These are phyloP conservation scores for Annulohypoxylon bovei DNA, from an alignment of 495 filamentous ascomycete species.

Conservation along the genomic window DNA sequence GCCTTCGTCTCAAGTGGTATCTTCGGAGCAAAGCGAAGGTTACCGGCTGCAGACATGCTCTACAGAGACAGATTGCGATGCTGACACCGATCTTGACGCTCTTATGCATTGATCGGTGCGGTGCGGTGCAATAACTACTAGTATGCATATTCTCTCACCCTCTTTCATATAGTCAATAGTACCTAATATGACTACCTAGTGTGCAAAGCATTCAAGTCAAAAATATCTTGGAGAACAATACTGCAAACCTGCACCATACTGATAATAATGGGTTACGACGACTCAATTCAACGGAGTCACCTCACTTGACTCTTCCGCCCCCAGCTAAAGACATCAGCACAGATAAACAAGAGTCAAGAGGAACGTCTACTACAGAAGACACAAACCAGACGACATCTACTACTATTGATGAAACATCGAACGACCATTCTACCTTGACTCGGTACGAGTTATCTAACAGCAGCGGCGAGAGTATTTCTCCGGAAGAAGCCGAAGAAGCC, in stretches of 20 bases:
- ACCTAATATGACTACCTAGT: neutral
- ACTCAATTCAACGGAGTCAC: too few species aligned
- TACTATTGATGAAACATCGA: neutral
- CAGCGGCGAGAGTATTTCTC: neutral
- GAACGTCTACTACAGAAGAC: neutral
- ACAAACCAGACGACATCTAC: neutral
- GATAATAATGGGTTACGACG: neutral
- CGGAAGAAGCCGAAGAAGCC: neutral
- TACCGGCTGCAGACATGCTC: neutral
- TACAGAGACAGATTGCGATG: neutral
- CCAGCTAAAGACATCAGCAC: neutral
- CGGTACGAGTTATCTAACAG: neutral
- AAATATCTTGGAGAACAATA: neutral
- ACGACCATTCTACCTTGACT: neutral
- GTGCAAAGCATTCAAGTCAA: neutral
- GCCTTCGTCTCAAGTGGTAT: neutral
- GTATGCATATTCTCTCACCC: neutral
- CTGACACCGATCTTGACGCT: neutral
- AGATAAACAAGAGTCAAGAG: neutral
- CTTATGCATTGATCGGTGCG: neutral
- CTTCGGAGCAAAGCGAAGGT: conserved; percentile 1
- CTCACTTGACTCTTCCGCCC: neutral
- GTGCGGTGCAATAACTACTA: neutral
- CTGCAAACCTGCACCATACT: neutral
- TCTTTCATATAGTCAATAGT: too few species aligned